Evolutionary conservation across 2,329 filamentous ascomycete species (phyloP), one percentile per base, ranked within the genome.

Genomic region (Sporothrix luriei): DNA sequence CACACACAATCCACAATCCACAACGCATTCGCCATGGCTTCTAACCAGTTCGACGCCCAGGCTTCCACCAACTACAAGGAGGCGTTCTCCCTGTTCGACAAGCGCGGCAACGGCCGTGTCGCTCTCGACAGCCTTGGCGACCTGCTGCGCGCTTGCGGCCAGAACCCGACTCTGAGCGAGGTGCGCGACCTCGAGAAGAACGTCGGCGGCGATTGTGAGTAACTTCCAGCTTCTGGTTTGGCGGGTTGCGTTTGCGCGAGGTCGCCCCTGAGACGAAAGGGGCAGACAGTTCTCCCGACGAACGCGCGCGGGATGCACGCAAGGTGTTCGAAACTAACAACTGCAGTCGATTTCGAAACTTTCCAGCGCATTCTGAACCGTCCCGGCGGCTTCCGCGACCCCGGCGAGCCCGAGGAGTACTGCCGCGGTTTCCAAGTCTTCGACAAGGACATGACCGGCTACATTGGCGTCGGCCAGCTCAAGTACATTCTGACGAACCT

Each of bases 51-150:
- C 75, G 84, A 85, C 72, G 77, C 81, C 61, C 87, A 90, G 88
- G 88, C 88, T 80, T 89, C 87, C 72, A 98, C 94, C 84, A 98
- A 99, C 90, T 99, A 98, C 92, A 98, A 98, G 87, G 95, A 99
- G 90, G 95, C 95, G 76, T 99, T 99, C 83, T 94, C 94, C 77
- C 91, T 99, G 80, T 99, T 98, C 86, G 95, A 99, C 87, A 98
- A 97, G 90, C 94, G 95, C 81, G 95, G 95, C 79, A 97, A 92
- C 79, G 94, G 94, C 78, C 94, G 94, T 76, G 95, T 98, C 75
- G 83, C 91, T 52, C 85, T 94, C 80, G 91, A 94, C 75, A 91
- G 90, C 74, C 88, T 99, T 70, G 95, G 95, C 75, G 95, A 99
- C 80, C 87, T 99, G 72, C 89, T 99, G 75, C 91, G 95, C 79